Base-by-base conservation (phyloP, 2,329 filamentous ascomycete species). In the Alternaria arborescens region DNA sequence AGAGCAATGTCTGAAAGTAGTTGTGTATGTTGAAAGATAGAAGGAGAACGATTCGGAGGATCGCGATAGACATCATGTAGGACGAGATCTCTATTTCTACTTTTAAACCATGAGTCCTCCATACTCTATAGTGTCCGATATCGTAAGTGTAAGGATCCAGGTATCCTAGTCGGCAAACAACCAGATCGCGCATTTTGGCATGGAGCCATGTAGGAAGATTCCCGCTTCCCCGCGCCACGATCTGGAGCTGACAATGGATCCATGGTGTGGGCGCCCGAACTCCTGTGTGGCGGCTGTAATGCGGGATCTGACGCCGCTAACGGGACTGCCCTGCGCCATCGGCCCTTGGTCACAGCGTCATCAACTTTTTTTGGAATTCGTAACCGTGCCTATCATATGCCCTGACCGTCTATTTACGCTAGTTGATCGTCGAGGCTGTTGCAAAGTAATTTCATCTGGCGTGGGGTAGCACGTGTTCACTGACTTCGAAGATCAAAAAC, bases 141-240 rank as follows among this genome's bases (percentile, higher is more conserved):
- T 42, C 26, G 51, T 42, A 42, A 30, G 26, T 18, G 24, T 43
- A 42, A 40, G 24, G 38, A 12, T 30, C 38, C 12, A 28, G 7
- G 16, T 22, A 42, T 41, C 38, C 26, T 26, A n/a, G 30, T 50
- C 32, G 32, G 32, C 46, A 20, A 38, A 50, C n/a, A 32, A 43
- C 36, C 20, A 42, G 11, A 42, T 24, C 22, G 40, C 12, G 40
- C 28, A 30, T 30, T 11, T 11, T 30, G 28, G 8, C 28, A 30
- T 30, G 28, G 10, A 30, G 28, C 40, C 38, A 40, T 44, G 34
- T 24, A 42, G 38, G 54, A 52, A 57, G 20, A 8, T 6, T 28
- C 24, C 58, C 58, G 40, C 32, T 48, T 52, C 58, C 58, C 58
- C 58, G 48, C 28, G 28, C 20, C 20, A 24, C 40, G 56, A 56